A percentile compares a stretch with the other conserved stretches of the same genome.
These are phyloP conservation scores for Malassezia japonica DNA, from an alignment of 1,284 basidiomycete genomes.

Conservation along the genomic window DNA sequence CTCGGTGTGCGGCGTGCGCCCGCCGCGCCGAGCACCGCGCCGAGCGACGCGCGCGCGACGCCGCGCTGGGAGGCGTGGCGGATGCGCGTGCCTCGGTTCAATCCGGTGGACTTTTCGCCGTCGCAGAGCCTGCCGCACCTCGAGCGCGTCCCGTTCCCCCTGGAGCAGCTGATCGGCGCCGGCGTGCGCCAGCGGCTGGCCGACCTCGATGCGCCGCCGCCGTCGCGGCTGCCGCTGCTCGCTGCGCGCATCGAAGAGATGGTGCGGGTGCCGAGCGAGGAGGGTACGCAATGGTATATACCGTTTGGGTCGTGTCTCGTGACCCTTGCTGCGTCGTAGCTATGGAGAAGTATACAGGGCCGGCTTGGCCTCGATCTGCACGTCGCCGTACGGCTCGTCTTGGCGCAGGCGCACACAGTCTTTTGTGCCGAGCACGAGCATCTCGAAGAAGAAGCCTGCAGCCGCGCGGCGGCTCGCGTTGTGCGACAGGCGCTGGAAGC, in stretches of 20 bases:
- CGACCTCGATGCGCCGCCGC: background rate
- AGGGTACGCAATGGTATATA: slow-evolving; percentile 1
- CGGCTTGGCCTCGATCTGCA: slow-evolving; percentile 70
- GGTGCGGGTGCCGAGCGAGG: background rate
- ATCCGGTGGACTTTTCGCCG: background rate
- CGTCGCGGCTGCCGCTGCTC: slow-evolving; percentile 9
- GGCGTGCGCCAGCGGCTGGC: slow-evolving; percentile 1
- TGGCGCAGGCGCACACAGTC: slow-evolving; percentile 78
- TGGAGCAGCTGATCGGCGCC: slow-evolving; percentile 8
- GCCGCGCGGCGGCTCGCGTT: slow-evolving; percentile 83
- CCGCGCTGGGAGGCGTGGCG: slow-evolving; percentile 19
- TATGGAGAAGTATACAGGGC: slow-evolving; percentile 52
- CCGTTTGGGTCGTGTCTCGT: slow-evolving; percentile 11
- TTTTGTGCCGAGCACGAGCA: slow-evolving; percentile 82
- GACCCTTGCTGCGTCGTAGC: background rate
- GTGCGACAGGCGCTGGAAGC: slow-evolving; percentile 64
- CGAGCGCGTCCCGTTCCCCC: slow-evolving; percentile 7
- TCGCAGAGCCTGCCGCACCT: background rate
- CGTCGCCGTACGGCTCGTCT: slow-evolving; percentile 63
- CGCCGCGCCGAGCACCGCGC: background rate
- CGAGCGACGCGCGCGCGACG: too few relatives aligned
- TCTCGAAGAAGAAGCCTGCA: slow-evolving; percentile 91
- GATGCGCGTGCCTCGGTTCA: slow-evolving; percentile 2
- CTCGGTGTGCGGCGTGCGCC: slow-evolving; percentile 12
- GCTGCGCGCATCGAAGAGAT: slow-evolving; percentile 8